phyloP scores from a whole-genome alignment of 2,329 filamentous ascomycete species.

The Cladophialophora bantiana region DNA sequence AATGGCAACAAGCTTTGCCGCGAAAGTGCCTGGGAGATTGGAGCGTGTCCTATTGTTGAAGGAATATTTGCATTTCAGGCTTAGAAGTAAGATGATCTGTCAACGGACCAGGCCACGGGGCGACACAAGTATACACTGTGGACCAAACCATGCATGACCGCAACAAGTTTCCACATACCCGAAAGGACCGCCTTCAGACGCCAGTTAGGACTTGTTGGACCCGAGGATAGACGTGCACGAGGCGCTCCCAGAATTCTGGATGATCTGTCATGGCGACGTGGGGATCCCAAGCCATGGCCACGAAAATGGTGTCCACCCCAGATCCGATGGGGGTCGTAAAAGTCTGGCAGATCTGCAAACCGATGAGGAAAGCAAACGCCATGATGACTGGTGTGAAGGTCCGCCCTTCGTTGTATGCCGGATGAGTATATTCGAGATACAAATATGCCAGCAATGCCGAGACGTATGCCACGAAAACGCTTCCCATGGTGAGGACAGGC shows the following conservation, averaged over 20 bases:
- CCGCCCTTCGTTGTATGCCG: slow-evolving; percentile 74
- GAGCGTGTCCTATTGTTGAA: neutral
- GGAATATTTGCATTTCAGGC: neutral
- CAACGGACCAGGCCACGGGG: neutral
- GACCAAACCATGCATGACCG: neutral
- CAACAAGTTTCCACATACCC: neutral
- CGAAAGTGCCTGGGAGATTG: neutral
- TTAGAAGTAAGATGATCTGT: neutral
- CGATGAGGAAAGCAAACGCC: slow-evolving; percentile 87
- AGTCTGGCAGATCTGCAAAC: slow-evolving; percentile 85
- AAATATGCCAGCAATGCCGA: slow-evolving; percentile 83
- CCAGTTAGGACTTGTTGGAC: slow-evolving; percentile 69
- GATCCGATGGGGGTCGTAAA: slow-evolving; percentile 87
- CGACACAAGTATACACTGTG: neutral
- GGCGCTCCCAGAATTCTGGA: slow-evolving; percentile 77
- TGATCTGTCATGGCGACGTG: slow-evolving; percentile 79
- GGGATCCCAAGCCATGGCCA: slow-evolving; percentile 73
- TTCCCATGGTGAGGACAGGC: slow-evolving; percentile 75
- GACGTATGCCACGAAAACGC: slow-evolving; percentile 81
- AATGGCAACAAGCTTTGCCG: neutral
- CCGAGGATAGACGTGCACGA: slow-evolving; percentile 83
- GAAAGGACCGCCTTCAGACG: slow-evolving; percentile 1
- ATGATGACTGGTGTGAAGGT: slow-evolving; percentile 78
- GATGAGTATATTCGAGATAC: slow-evolving; percentile 84
- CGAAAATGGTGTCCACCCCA: slow-evolving; percentile 92